Evolutionary conservation across 2,329 filamentous ascomycete genomes (phyloP).

Genomic region (Dendrostoma leiphaemia): DNA sequence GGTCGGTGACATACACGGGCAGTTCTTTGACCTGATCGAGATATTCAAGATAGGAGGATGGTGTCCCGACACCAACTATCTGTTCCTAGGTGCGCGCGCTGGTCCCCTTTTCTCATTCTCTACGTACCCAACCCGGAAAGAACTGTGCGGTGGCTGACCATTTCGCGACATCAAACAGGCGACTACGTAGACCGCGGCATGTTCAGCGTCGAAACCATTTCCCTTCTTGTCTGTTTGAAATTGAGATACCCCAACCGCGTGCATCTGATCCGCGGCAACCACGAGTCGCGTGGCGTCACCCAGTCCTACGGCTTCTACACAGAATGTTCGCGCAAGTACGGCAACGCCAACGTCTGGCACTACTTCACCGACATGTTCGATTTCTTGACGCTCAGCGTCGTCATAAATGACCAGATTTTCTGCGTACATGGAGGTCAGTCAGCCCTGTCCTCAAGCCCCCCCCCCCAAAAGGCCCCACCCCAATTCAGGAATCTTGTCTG

Average conservation of each 20-base stretch:
- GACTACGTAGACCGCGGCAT: constrained; percentile 98
- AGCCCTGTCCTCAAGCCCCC: background rate
- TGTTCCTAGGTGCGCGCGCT: constrained; percentile 74
- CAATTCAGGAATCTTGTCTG: background rate
- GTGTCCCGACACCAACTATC: constrained; percentile 96
- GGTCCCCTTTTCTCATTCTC: background rate
- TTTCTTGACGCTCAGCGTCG: constrained; percentile 92
- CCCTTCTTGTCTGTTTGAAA: constrained; percentile 94
- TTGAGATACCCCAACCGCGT: constrained; percentile 94
- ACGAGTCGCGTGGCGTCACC: constrained; percentile 95
- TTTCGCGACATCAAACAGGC: constrained; percentile 48
- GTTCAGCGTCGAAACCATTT: constrained; percentile 98
- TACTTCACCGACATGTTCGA: constrained; percentile 99
- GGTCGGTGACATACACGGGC: constrained; percentile 96
- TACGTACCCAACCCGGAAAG: too few species aligned
- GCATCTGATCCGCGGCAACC: constrained; percentile 94
- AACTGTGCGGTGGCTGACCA: too few species aligned
- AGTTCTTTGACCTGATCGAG: constrained; percentile 98
- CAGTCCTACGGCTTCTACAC: constrained; percentile 99
- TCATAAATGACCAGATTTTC: constrained; percentile 99
- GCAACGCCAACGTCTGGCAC: constrained; percentile 98
- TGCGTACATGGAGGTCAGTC: constrained; percentile 84
- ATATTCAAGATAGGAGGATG: constrained; percentile 98
- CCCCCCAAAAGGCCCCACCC: background rate
- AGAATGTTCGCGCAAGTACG: constrained; percentile 96